phyloP scores from a whole-genome alignment of 1,139 yeast genomes.

The Yamadazyma aaseri region DNA sequence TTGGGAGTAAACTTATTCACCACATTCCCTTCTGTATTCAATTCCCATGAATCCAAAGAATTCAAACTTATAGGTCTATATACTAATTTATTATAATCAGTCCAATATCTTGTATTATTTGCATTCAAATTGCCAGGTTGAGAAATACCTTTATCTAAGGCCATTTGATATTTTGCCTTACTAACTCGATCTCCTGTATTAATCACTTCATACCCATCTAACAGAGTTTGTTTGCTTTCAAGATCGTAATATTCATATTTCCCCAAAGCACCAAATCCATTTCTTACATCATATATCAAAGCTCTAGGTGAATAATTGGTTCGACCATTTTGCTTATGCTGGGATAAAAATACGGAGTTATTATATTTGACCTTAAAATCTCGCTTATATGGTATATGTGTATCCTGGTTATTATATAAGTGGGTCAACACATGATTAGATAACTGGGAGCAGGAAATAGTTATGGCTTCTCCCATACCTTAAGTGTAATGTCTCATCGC shows the following conservation, averaged over 20 bases:
- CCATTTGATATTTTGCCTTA: slow-evolving; percentile 59
- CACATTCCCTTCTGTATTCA: slow-evolving; percentile 12
- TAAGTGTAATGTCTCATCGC: slow-evolving; percentile 1
- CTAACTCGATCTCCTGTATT: slow-evolving; percentile 15
- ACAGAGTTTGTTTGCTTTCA: slow-evolving; percentile 2
- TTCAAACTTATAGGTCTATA: slow-evolving; percentile 62
- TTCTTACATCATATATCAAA: slow-evolving; percentile 69
- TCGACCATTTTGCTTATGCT: slow-evolving; percentile 39
- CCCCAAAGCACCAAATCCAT: slow-evolving; percentile 64
- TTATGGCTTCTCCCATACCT: slow-evolving; percentile 69
- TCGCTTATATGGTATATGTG: slow-evolving; percentile 54
- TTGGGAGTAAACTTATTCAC: slow-evolving; percentile 33
- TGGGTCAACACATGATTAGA: slow-evolving; percentile 77
- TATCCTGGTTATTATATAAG: slow-evolving; percentile 76
- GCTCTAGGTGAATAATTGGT: slow-evolving; percentile 79
- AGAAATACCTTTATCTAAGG: slow-evolving; percentile 51
- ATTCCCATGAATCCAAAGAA: slow-evolving; percentile 56
- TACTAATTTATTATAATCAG: slow-evolving; percentile 72
- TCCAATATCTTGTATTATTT: slow-evolving; percentile 65
- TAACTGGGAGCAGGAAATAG: slow-evolving; percentile 65
- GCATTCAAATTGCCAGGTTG: slow-evolving; percentile 30
- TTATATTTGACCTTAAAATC: slow-evolving; percentile 26
- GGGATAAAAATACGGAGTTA: slow-evolving; percentile 30
- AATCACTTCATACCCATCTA: slow-evolving; percentile 15
- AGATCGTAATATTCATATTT: slow-evolving; percentile 48